These are phyloP conservation scores for Phytophthora rubi DNA, from an alignment of 352 stramenopile genomes.

Conservation along the genomic window DNA sequence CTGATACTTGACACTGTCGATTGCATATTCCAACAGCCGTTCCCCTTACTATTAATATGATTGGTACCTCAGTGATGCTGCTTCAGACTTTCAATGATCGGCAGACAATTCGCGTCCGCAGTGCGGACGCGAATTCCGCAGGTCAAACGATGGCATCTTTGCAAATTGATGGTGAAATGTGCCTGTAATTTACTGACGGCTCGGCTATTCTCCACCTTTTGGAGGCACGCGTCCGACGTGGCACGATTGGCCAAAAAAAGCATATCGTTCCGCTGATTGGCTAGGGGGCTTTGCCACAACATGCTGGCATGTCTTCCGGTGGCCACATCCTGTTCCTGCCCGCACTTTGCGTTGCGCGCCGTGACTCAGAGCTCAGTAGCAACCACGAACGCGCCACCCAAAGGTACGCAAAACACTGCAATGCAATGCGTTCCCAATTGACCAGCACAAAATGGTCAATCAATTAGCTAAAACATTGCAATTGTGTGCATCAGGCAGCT, in stretches of 20 bases:
- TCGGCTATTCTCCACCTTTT: slow-evolving; percentile 35
- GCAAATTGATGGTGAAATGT: background rate
- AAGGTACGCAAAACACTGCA: background rate
- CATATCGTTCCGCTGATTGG: slow-evolving; percentile 19
- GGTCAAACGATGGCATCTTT: too few species aligned
- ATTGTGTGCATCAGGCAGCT: background rate
- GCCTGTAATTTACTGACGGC: slow-evolving; percentile 3
- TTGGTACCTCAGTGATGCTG: too few species aligned
- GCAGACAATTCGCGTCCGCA: too few species aligned
- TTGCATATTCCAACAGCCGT: too few species aligned
- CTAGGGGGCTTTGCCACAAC: slow-evolving; percentile 7
- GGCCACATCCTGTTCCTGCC: slow-evolving; percentile 33
- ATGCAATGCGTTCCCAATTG: background rate
- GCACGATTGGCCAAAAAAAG: slow-evolving; percentile 8
- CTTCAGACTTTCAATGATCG: too few species aligned
- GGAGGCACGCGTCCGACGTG: slow-evolving; percentile 21
- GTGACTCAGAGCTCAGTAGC: background rate
- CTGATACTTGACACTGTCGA: too few species aligned
- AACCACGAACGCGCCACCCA: background rate
- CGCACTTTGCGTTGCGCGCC: slow-evolving; percentile 24
- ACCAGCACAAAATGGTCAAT: background rate
- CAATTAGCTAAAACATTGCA: too few species aligned
- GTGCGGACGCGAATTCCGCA: too few species aligned
- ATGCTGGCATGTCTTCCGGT: slow-evolving; percentile 7
- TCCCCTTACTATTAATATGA: too few species aligned